phyloP scores from a whole-genome alignment of 2,329 filamentous ascomycete genomes.

The Cladosporium velox region DNA sequence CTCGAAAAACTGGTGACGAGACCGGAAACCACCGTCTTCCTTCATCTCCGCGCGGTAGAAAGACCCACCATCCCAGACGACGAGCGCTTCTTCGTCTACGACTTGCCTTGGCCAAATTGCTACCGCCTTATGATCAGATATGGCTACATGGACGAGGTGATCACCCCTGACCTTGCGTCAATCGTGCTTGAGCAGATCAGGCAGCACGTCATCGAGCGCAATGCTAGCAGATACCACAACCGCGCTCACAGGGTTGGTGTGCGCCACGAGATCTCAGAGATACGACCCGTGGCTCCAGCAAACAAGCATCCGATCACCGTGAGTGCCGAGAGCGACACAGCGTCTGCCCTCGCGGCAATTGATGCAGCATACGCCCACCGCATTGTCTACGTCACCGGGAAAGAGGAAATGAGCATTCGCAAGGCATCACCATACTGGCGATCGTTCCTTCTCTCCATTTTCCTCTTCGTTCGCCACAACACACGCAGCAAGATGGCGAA shows the following conservation, averaged over 20 bases:
- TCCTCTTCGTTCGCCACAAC: slow-evolving; percentile 68
- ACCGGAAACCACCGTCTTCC: slow-evolving; percentile 71
- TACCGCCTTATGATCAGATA: slow-evolving; percentile 71
- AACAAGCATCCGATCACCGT: background rate
- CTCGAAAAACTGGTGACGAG: slow-evolving; percentile 68
- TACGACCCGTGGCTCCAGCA: background rate
- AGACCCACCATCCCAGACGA: slow-evolving; percentile 55
- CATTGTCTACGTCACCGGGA: slow-evolving; percentile 59
- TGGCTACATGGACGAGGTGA: slow-evolving; percentile 71
- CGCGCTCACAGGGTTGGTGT: background rate
- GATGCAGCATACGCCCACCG: slow-evolving; percentile 49
- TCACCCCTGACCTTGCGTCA: slow-evolving; percentile 63
- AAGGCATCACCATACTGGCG: slow-evolving; percentile 46
- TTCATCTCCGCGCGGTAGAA: slow-evolving; percentile 68
- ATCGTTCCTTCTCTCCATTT: slow-evolving; percentile 53
- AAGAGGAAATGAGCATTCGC: slow-evolving; percentile 60
- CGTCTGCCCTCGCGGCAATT: slow-evolving; percentile 35
- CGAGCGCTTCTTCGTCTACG: slow-evolving; percentile 52
- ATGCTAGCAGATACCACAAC: slow-evolving; percentile 3
- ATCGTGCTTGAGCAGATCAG: slow-evolving; percentile 51
- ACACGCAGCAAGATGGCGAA: slow-evolving; percentile 67
- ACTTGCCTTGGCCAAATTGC: slow-evolving; percentile 55
- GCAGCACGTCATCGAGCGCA: slow-evolving; percentile 23
- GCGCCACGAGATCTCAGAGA: background rate
- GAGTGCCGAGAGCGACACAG: slow-evolving; percentile 23